These are phyloP conservation scores for Parafenestella ontariensis DNA, from an alignment of 2,329 filamentous ascomycete genomes.

Conservation along the genomic window DNA sequence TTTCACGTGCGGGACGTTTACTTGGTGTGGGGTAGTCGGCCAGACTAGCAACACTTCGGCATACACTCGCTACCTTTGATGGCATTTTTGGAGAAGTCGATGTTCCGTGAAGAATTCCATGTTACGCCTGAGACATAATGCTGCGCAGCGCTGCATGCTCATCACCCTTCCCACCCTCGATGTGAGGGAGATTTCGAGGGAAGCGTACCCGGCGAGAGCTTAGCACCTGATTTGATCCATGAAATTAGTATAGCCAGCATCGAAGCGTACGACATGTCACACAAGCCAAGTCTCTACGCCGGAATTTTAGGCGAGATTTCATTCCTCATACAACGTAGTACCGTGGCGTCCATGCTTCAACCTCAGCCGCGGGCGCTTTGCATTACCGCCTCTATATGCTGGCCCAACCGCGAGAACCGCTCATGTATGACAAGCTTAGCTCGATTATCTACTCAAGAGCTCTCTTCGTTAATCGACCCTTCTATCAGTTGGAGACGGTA, in stretches of 20 bases:
- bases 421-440: neutral
- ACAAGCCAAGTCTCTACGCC: neutral
- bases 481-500: neutral
- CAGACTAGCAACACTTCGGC: conserved; percentile 1
- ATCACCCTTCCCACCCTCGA: neutral
- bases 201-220: neutral
- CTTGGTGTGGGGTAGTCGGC: too few relatives aligned
- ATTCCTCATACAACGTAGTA: neutral
- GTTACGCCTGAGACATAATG: neutral
- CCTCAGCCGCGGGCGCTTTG: too few relatives aligned
- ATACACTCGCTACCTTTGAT: conserved; percentile 6
- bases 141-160: neutral
- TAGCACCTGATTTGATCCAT: neutral
- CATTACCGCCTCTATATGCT: neutral
- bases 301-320: neutral
- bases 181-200: neutral
- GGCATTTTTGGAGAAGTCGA: conserved; percentile 16
- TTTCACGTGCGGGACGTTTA: neutral
- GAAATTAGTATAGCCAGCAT: neutral
- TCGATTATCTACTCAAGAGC: neutral
- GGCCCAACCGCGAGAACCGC: neutral
- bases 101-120: conserved; percentile 4
- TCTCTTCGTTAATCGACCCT: neutral
- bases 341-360: neutral
- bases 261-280: neutral